Conservation (phyloP, 2,329 filamentous ascomycete genomes). For the Trichoderma hamatum region DNA sequence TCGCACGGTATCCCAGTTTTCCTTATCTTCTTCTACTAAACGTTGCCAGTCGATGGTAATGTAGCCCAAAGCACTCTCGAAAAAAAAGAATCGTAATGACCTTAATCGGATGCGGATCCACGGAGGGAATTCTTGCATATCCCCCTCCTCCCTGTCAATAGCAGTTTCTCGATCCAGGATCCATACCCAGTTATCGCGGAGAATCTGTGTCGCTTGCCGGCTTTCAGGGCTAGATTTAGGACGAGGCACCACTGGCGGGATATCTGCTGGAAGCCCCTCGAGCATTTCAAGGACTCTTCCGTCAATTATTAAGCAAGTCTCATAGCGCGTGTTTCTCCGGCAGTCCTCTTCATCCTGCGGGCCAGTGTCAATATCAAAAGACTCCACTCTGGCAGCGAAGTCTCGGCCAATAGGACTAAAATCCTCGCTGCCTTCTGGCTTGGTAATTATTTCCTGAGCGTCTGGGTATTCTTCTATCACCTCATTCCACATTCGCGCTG, state of each 20-base stretch:
- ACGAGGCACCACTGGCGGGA: no score
- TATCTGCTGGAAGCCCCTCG: neutral
- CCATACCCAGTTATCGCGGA: neutral
- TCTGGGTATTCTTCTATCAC: neutral
- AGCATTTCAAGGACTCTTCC: neutral
- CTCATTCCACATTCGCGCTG: neutral
- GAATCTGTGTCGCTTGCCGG: no score
- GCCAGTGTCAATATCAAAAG: neutral
- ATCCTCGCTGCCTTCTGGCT: neutral
- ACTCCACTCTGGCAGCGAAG: neutral
- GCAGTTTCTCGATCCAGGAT: neutral
- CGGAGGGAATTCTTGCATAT: neutral
- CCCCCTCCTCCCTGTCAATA: neutral
- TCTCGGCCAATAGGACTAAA: neutral
- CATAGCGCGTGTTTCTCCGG: neutral
- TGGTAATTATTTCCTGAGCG: neutral
- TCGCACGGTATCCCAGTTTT: neutral
- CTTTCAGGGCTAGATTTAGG: no score
- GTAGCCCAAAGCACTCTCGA: neutral
- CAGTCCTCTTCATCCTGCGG: neutral
- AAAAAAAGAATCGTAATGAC: neutral
- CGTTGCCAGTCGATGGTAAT: neutral
- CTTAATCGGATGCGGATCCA: neutral
- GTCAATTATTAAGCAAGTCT: neutral
- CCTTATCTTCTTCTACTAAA: neutral